Percentiles rank a stretch among this genome's conserved stretches.
Evolutionary conservation across 257 asterid species (phyloP).

Genomic region (Penstemon eatonii): DNA sequence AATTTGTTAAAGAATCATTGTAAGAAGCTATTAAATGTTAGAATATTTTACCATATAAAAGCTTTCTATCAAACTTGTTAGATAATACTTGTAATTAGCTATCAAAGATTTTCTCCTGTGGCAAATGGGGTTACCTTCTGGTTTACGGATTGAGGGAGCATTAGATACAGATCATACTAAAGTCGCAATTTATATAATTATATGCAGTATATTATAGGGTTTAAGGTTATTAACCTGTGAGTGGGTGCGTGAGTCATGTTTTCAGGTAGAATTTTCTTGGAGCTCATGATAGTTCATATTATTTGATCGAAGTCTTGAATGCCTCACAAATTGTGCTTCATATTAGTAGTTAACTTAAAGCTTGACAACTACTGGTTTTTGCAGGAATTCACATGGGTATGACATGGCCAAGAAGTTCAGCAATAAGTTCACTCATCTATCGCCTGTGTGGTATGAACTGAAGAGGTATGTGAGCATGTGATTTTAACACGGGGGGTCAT

Average conservation of each 20-base stretch:
- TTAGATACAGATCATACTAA: too few relatives aligned
- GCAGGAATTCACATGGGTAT: slow-evolving; percentile 93
- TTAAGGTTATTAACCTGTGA: too few relatives aligned
- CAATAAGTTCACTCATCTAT: slow-evolving; percentile 79
- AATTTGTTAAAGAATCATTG: not conserved
- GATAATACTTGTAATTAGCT: too few relatives aligned
- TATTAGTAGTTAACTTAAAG: not conserved
- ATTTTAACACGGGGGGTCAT: slow-evolving; percentile 22
- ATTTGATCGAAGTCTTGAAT: slow-evolving; percentile 11
- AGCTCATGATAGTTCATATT: slow-evolving; percentile 18
- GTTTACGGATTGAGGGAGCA: too few relatives aligned
- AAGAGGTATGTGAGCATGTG: slow-evolving; percentile 53
- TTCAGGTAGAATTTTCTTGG: not conserved
- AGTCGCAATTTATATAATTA: too few relatives aligned
- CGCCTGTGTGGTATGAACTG: slow-evolving; percentile 96
- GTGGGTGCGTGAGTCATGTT: too few relatives aligned
- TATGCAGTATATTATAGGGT: too few relatives aligned
- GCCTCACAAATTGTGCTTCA: slow-evolving; percentile 4
- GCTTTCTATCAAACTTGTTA: too few relatives aligned
- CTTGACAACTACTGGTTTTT: slow-evolving; percentile 19
- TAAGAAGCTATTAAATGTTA: not conserved
- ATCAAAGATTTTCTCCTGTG: too few relatives aligned
- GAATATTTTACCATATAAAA: too few relatives aligned
- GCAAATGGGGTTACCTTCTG: too few relatives aligned
- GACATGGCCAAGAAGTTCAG: slow-evolving; percentile 77